phyloP scores from a whole-genome alignment of 2,329 filamentous ascomycete genomes.

The Sclerotinia nivalis region DNA sequence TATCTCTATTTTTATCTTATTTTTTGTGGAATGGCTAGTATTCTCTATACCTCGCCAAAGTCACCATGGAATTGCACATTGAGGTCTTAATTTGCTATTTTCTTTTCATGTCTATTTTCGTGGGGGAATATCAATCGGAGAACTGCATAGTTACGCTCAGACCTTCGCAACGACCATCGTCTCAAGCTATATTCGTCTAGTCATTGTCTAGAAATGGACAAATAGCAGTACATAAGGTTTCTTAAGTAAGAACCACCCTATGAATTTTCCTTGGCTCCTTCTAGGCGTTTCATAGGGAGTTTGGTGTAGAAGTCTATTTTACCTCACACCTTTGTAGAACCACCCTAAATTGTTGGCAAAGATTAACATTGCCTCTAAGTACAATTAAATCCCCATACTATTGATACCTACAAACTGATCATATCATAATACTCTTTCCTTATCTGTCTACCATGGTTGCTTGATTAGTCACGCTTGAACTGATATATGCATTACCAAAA shows the following conservation, averaged over 20 bases:
- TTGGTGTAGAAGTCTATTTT: background rate
- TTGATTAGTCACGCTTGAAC: background rate
- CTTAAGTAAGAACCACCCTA: background rate
- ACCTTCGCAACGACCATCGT: constrained; percentile 5
- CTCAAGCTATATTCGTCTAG: constrained; percentile 7
- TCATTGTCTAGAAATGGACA: background rate
- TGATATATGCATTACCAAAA: background rate
- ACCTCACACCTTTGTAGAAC: background rate
- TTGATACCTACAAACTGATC: background rate
- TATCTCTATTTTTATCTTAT: background rate
- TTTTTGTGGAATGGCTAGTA: too few species aligned
- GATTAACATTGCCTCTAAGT: background rate
- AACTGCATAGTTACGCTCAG: background rate
- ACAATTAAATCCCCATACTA: background rate
- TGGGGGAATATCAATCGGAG: background rate
- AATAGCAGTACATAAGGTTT: background rate
- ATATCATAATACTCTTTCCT: background rate
- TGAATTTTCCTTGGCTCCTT: background rate
- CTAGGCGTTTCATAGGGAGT: constrained; percentile 2
- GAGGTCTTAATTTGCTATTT: background rate
- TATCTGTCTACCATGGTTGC: background rate
- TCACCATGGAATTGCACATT: background rate
- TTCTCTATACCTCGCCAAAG: background rate
- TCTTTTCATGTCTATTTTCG: constrained; percentile 1
- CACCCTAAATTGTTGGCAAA: background rate